Conservation (phyloP, 352 stramenopile genomes). For the Phytophthora pini region DNA sequence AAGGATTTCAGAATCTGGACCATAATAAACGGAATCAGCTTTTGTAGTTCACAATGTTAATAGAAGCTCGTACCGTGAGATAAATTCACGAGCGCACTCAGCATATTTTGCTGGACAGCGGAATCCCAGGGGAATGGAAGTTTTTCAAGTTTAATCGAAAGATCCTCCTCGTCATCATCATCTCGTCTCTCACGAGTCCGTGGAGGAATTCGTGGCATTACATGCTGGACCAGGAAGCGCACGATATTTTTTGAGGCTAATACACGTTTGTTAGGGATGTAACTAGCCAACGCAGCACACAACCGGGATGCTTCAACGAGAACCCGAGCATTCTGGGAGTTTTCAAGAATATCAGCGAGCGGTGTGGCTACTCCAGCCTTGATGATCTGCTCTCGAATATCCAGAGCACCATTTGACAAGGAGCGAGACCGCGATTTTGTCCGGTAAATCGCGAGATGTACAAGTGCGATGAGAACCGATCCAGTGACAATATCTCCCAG, state of each 20-base stretch:
- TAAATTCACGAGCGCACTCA: constrained; percentile 75
- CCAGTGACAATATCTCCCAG: constrained; percentile 66
- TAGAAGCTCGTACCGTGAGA: constrained; percentile 51
- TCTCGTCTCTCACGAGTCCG: constrained; percentile 29
- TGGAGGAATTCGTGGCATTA: constrained; percentile 40
- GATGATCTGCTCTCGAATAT: constrained; percentile 70
- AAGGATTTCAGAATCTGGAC: constrained; percentile 72
- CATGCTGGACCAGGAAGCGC: constrained; percentile 47
- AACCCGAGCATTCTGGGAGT: constrained; percentile 55
- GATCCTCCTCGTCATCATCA: constrained; percentile 25
- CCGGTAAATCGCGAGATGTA: constrained; percentile 69
- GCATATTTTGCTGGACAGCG: constrained; percentile 51
- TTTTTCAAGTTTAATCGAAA: constrained; percentile 40
- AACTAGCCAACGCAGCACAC: constrained; percentile 56
- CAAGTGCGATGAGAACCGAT: constrained; percentile 71
- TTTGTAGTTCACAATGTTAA: background rate
- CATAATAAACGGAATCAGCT: constrained; percentile 4
- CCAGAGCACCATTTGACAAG: background rate
- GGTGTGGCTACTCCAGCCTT: constrained; percentile 56
- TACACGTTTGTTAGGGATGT: constrained; percentile 70
- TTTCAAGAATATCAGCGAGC: constrained; percentile 60
- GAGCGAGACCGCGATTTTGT: constrained; percentile 21
- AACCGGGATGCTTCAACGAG: constrained; percentile 62
- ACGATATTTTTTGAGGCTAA: constrained; percentile 73
- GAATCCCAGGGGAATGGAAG: constrained; percentile 45